Evolutionary conservation across 2,329 filamentous ascomycete species (phyloP).

Genomic region (Pseudocercospora macadamiae): DNA sequence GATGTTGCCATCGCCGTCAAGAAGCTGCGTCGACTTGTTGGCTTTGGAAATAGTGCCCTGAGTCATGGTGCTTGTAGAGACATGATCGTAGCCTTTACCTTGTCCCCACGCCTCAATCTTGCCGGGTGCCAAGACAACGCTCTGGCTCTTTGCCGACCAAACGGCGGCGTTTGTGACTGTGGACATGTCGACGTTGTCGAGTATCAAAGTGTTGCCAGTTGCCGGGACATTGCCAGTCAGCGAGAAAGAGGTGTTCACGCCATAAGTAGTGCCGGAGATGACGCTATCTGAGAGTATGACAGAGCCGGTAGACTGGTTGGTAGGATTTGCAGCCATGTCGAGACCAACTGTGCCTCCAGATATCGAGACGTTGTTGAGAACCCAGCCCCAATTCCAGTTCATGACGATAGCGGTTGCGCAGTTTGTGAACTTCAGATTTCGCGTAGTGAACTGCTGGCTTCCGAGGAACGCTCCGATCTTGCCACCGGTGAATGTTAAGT

Average conservation of each 20-base stretch:
- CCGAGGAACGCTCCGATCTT: conserved; percentile 62
- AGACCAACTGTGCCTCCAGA: conserved; percentile 51
- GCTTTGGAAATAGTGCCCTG: conserved; percentile 16
- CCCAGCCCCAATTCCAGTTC: conserved; percentile 61
- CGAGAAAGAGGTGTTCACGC: conserved; percentile 76
- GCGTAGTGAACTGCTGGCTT: conserved; percentile 64
- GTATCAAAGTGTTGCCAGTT: conserved; percentile 78
- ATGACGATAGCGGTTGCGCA: conserved; percentile 55
- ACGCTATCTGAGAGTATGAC: conserved; percentile 80
- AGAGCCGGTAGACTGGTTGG: conserved; percentile 69
- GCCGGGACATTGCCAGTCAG: conserved; percentile 61
- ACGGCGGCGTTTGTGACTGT: conserved; percentile 67
- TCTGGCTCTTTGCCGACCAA: conserved; percentile 55
- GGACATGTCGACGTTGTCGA: conserved; percentile 90
- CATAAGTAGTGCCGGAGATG: conserved; percentile 74
- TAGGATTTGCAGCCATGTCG: conserved; percentile 52
- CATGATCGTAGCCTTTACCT: conserved; percentile 70
- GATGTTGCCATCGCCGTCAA: conserved; percentile 67
- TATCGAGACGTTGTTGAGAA: conserved; percentile 50
- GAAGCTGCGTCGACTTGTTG: conserved; percentile 60
- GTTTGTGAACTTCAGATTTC: conserved; percentile 55
- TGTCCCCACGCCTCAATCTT: conserved; percentile 75
- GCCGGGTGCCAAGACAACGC: conserved; percentile 70
- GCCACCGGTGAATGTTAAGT: conserved; percentile 64
- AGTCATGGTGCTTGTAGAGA: conserved; percentile 39